Conservation (phyloP, 148 eudicot species). For the Rhododendron ferrugineum region DNA sequence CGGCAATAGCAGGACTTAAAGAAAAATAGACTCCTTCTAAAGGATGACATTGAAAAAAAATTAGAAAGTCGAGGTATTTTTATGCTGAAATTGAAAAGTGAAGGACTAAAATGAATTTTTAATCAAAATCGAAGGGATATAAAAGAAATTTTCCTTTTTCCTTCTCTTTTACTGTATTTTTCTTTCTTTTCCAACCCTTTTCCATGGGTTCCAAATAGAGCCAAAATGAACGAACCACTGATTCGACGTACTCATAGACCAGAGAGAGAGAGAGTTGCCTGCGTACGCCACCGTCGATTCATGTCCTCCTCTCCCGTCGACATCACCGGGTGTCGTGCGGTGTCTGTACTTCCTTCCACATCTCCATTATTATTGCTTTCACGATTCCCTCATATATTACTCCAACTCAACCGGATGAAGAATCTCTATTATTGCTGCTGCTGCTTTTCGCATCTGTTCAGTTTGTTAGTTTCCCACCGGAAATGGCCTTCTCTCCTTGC, state of each 20-base stretch:
- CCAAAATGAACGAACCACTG: neutral
- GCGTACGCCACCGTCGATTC: neutral
- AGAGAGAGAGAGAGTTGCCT: neutral
- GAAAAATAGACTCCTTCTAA: no score
- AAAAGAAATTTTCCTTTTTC: no score
- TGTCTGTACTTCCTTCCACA: neutral
- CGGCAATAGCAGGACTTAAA: no score
- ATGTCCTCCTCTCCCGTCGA: neutral
- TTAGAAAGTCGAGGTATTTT: no score
- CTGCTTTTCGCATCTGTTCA: neutral
- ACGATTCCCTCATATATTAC: neutral
- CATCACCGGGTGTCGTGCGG: neutral
- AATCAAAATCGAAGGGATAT: no score
- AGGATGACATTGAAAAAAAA: no score
- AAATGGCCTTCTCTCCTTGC: slow-evolving; percentile 59
- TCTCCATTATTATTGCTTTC: neutral
- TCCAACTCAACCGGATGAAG: slow-evolving; percentile 6
- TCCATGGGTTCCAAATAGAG: no score
- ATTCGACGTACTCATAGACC: neutral
- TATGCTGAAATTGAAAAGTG: no score
- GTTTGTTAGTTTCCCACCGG: neutral
- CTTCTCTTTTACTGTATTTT: no score
- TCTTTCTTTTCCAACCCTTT: no score
- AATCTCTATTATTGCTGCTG: neutral
- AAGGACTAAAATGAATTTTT: no score